Percentiles rank a stretch among this genome's conserved stretches.
Evolutionary conservation across 2,329 filamentous ascomycete species (phyloP).

Genomic region (Uncinocarpus reesii): DNA sequence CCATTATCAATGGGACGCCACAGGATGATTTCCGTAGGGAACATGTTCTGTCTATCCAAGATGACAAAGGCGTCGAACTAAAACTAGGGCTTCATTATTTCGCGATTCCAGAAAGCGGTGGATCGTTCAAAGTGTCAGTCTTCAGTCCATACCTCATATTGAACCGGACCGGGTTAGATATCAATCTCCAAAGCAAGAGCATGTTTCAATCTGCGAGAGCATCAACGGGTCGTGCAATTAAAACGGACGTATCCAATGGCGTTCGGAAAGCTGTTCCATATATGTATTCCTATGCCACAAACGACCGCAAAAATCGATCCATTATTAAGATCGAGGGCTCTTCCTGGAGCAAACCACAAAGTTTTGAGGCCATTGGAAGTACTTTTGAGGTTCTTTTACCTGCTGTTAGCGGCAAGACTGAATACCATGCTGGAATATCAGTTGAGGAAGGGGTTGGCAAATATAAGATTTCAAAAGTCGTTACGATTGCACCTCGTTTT

Average conservation of each 20-base stretch:
- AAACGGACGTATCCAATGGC: constrained; percentile 41
- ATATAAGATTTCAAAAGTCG: constrained; percentile 93
- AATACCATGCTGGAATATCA: constrained; percentile 84
- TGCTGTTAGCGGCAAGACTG: constrained; percentile 57
- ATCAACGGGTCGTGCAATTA: constrained; percentile 68
- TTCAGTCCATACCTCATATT: constrained; percentile 91
- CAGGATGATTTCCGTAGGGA: constrained; percentile 85
- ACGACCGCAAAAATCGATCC: constrained; percentile 85
- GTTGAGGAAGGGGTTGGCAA: constrained; percentile 89
- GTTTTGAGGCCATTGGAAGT: constrained; percentile 94
- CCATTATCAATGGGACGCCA: constrained; percentile 85
- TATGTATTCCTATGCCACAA: constrained; percentile 87
- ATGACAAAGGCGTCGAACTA: constrained; percentile 67
- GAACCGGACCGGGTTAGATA: constrained; percentile 85
- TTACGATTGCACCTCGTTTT: constrained; percentile 85
- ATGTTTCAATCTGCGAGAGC: constrained; percentile 74
- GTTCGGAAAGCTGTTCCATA: constrained; percentile 72
- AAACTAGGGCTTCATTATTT: constrained; percentile 84
- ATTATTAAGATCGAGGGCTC: constrained; percentile 81
- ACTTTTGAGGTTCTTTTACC: constrained; percentile 78
- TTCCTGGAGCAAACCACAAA: constrained; percentile 93
- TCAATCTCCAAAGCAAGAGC: constrained; percentile 79
- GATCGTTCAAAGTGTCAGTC: constrained; percentile 89
- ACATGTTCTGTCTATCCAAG: constrained; percentile 66
- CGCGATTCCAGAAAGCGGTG: constrained; percentile 79